These are phyloP conservation scores for Aristolochia contorta DNA, from an alignment of 164 flowering plant species.

Conservation along the genomic window DNA sequence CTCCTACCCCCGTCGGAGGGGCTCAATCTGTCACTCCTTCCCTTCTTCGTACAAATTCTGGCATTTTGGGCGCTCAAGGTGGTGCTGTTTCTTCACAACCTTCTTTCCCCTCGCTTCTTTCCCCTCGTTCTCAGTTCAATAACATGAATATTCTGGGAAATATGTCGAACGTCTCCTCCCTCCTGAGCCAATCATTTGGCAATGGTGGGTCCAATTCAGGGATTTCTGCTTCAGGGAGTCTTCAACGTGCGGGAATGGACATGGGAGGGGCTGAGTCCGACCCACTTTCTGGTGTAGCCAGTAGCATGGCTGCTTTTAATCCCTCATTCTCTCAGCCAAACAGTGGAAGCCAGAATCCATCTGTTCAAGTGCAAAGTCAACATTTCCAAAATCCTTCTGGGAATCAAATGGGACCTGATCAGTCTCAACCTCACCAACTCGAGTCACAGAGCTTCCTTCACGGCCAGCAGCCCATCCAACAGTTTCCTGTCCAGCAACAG, in stretches of 20 bases:
- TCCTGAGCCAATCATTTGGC: conserved; percentile 65
- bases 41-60: conserved; percentile 34
- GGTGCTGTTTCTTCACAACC: conserved; percentile 45
- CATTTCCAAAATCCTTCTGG: conserved; percentile 42
- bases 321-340: conserved; percentile 36
- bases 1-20: conserved; percentile 37
- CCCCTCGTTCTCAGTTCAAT: conserved; percentile 57
- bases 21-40: conserved; percentile 26
- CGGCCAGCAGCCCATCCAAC: conserved; percentile 55
- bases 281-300: conserved; percentile 59
- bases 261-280: conserved; percentile 63
- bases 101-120: conserved; percentile 51
- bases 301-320: conserved; percentile 48
- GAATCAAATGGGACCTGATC: conserved; percentile 52
- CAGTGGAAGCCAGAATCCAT: conserved; percentile 29
- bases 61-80: conserved; percentile 60
- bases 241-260: conserved; percentile 49
- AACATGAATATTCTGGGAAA: conserved; percentile 64
- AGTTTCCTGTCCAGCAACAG: conserved; percentile 30
- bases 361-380: conserved; percentile 62
- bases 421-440: conserved; percentile 56
- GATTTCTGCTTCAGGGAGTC: conserved; percentile 47
- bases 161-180: conserved; percentile 55
- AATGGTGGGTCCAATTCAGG: conserved; percentile 58
- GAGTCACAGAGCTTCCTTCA: conserved; percentile 69